These are phyloP conservation scores for Starmerella ratchasimensis DNA, from an alignment of 805 yeast species.

Conservation along the genomic window DNA sequence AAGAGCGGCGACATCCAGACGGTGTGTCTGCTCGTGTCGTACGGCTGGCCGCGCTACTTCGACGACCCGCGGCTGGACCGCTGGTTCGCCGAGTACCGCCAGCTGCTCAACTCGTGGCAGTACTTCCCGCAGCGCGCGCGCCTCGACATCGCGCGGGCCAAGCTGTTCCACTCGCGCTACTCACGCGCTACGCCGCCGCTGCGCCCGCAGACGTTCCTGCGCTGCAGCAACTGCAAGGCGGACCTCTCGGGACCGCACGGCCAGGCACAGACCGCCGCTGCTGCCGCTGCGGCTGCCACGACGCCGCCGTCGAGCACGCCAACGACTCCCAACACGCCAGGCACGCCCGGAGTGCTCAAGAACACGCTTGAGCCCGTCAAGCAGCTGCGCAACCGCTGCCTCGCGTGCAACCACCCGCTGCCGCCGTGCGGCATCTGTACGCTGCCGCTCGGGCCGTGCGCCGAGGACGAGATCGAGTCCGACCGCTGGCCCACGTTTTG, in stretches of 20 bases:
- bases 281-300: neutral
- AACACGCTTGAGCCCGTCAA: neutral
- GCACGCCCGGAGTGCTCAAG: neutral
- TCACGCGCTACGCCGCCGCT: conserved; percentile 9
- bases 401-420: conserved; percentile 73
- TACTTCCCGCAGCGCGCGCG: conserved; percentile 65
- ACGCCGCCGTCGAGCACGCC: too few relatives aligned
- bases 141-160: conserved; percentile 68
- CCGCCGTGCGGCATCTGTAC: conserved; percentile 88
- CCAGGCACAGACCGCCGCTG: too few relatives aligned
- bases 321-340: too few relatives aligned
- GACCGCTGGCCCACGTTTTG: conserved; percentile 84
- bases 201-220: conserved; percentile 54
- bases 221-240: conserved; percentile 73
- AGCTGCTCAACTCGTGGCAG: conserved; percentile 64
- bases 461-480: conserved; percentile 17
- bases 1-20: conserved; percentile 85
- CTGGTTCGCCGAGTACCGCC: conserved; percentile 64
- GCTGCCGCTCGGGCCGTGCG: conserved; percentile 50
- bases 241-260: conserved; percentile 9
- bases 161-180: conserved; percentile 26
- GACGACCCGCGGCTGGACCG: conserved; percentile 54
- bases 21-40: conserved; percentile 67
- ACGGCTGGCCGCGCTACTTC: conserved; percentile 75
- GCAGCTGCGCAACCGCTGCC: conserved; percentile 35